A percentile compares a stretch with the other conserved stretches of the same genome.
phyloP scores from a whole-genome alignment of 2,329 filamentous ascomycete species.

The Dactylonectria estremocensis region DNA sequence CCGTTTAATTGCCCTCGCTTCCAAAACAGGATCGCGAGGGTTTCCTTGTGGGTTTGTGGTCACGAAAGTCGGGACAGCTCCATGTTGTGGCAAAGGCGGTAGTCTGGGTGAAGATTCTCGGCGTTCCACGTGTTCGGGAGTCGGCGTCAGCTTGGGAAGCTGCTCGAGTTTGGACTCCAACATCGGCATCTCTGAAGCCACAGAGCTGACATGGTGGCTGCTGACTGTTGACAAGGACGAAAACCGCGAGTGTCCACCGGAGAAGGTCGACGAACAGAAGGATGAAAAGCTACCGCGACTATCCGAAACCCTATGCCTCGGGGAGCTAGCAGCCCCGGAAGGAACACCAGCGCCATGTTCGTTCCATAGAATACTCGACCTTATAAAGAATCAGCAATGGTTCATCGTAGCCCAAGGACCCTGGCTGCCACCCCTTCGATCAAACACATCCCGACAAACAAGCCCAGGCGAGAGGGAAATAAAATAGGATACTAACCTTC shows the following conservation, averaged over 20 bases:
- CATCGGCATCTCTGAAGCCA: conserved; percentile 56
- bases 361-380: conserved; percentile 42
- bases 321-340: conserved; percentile 12
- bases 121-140: conserved; percentile 29
- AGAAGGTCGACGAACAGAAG: conserved; percentile 62
- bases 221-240: conserved; percentile 69
- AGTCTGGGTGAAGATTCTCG: conserved; percentile 26
- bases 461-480: not conserved
- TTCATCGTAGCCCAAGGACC: not conserved
- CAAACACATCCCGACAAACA: not conserved
- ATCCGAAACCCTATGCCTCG: conserved; percentile 58
- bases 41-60: conserved; percentile 22
- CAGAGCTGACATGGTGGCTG: conserved; percentile 52
- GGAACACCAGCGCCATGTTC: conserved; percentile 36
- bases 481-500: conserved; percentile 37
- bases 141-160: conserved; percentile 40
- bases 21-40: conserved; percentile 37
- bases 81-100: conserved; percentile 29
- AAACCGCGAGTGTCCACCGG: conserved; percentile 65
- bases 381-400: conserved; percentile 33
- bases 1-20: conserved; percentile 36
- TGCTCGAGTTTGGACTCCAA: conserved; percentile 56
- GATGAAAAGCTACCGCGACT: conserved; percentile 69
- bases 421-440: not conserved
- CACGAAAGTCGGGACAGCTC: conserved; percentile 1